Base-by-base conservation (phyloP, 306 rosid genomes). In the Vigna angularis region DNA sequence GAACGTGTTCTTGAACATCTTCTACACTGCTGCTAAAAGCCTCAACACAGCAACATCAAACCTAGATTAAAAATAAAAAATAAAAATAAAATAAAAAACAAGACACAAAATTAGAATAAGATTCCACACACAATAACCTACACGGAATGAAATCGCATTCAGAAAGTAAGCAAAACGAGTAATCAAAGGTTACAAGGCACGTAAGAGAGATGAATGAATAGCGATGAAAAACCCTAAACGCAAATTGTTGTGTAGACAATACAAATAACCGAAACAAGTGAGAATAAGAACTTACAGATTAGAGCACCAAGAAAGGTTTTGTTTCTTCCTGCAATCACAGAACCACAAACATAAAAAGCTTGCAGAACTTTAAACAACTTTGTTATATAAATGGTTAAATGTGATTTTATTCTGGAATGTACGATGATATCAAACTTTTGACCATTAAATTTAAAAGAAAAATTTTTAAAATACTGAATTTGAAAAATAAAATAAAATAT, bases 1-100 rank as follows among this genome's bases (percentile, higher is more conserved):
- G 82, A 95, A 95, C 9, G 97, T 95, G 88, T 95, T 95, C 88
- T 95, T 95, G 82, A 95, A 95, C 98, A 95, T 95, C 63, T 76
- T 87, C 72, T 72, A 83, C 71, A 78, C 70, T 4, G 16, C 59
- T 36, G 18, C 59, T 36, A 55, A 51, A 75, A 88, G 59, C 78
- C 75, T 82, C 72, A 72, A 8, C 8, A 24, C 4, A 38, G 44
- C 47, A 48, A 68, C 47, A 53, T 40, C 50, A 28, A 30, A 10
- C 55, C 53, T 59, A 74, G 70, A 55, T 24, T 30, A 30, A 30
- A 28, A 1, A 20, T 58, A 58, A 9, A 22, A 50, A 50, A 38
- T 0, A 42, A 49, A 63, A 36, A 49, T 12, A 38, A 15, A 34
- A 66, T 15, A 44, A 4, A 3, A 4, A 11, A 30, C 18, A 20